Evolutionary conservation across 768 basidiomycete genomes (phyloP), one percentile per base, ranked within the genome.

Genomic region (Mycena maculata): DNA sequence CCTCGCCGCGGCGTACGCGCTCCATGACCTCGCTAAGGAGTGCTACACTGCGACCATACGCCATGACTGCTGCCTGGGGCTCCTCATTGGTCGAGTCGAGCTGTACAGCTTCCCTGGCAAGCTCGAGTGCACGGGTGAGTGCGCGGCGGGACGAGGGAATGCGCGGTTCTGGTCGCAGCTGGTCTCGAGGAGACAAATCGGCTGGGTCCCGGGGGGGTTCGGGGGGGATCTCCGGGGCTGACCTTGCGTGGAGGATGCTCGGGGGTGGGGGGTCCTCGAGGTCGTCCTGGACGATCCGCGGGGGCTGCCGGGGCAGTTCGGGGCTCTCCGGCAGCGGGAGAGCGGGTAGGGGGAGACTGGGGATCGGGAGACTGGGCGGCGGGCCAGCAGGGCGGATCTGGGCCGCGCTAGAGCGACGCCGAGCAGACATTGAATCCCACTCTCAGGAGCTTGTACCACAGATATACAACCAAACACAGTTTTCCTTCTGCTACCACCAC

Each of bases 1-100:
- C 92, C 78, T 96, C 95, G 5, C 93, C 93, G 74, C 90, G 86
- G 78, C 92, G 86, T 2, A 96, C 95, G 42, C 94, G 83, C 72
- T 94, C 92, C 95, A 97, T 97, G 57, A 97, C 95, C 77, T 95
- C 93, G 72, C 91, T 93, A 30, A 97, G 84, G 28, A 97, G 83
- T 45, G 92, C 88, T 44, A 97, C 95, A 73, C 92, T 93, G 76
- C 89, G 90, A 15, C 89, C 90, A 76, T 97, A 97, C 0, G 95
- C 95, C 52, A 89, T 82, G n/a, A 97, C 92, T 3, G 95, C 95
- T 39, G 90, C 93, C 72, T 92, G 87, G 18, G 94, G 94, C 71
- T 95, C 92, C 76, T 96, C 92, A 68, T 94, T 95, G 18, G 90
- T 92, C 7, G 92, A 88, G 75, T 97, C 95, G 38, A 96, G 88